phyloP scores from a whole-genome alignment of 257 asterid genomes.

The Galeopsis tetrahit region DNA sequence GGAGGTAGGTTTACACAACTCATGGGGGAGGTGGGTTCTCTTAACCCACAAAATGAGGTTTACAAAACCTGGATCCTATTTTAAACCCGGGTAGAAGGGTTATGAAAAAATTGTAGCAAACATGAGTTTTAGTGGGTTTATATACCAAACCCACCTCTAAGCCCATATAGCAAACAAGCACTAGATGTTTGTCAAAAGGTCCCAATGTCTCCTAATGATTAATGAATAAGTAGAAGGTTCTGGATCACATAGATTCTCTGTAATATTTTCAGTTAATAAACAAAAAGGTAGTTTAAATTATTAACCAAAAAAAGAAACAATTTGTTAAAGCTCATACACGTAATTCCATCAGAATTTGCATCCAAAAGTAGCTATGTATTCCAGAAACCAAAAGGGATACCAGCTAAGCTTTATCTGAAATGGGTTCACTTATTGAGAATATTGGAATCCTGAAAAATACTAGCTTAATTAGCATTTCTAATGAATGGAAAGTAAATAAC shows the following conservation, averaged over 20 bases:
- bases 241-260: background rate
- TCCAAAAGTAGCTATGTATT: background rate
- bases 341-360: conserved; percentile 1
- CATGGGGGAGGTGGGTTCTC: too few relatives aligned
- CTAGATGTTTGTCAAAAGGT: background rate
- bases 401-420: background rate
- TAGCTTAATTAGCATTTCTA: conserved; percentile 21
- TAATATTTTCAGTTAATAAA: background rate
- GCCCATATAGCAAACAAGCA: too few relatives aligned
- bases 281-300: background rate
- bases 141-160: too few relatives aligned
- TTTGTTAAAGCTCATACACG: background rate
- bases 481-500: background rate
- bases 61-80: too few relatives aligned
- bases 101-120: too few relatives aligned
- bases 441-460: background rate
- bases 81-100: too few relatives aligned
- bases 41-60: too few relatives aligned
- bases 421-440: background rate
- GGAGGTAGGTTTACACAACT: too few relatives aligned
- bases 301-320: background rate
- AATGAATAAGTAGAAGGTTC: conserved; percentile 7
- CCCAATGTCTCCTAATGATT: background rate
- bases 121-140: too few relatives aligned
- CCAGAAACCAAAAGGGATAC: conserved; percentile 10